Evolutionary conservation across 225 moss, liverwort and hornwort genomes (phyloP).

Genomic region (Marchantia paleacea): DNA sequence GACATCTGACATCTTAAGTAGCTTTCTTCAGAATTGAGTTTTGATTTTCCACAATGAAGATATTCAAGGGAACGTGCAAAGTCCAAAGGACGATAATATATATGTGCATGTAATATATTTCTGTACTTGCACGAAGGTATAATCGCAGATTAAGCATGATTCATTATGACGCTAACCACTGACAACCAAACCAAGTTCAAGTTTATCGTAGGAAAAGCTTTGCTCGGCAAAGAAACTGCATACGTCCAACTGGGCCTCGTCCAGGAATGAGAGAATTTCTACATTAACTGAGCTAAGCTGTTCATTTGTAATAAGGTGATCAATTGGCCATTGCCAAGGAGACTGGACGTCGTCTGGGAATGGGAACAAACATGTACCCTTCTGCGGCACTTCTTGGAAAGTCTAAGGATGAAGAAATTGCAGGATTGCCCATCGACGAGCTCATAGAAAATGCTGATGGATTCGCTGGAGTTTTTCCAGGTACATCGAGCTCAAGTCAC

Average conservation of each 20-base stretch:
- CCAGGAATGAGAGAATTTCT: not conserved
- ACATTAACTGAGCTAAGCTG: not conserved
- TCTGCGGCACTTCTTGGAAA: slow-evolving; percentile 47
- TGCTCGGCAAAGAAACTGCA: no score
- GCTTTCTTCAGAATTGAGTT: not conserved
- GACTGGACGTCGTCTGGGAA: slow-evolving; percentile 50
- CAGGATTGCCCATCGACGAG: slow-evolving; percentile 44
- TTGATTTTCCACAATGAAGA: not conserved
- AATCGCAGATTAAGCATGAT: no score
- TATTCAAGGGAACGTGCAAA: not conserved
- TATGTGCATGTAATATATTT: no score
- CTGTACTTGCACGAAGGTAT: no score
- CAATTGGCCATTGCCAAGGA: slow-evolving; percentile 56
- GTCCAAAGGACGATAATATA: not conserved
- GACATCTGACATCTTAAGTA: not conserved
- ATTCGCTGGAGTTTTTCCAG: slow-evolving; percentile 55
- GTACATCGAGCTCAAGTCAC: not conserved
- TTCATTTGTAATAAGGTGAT: slow-evolving; percentile 25
- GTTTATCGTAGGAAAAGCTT: no score
- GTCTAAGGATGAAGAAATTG: slow-evolving; percentile 39
- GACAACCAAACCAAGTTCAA: no score
- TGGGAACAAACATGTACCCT: slow-evolving; percentile 56
- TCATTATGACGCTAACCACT: no score
- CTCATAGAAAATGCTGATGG: slow-evolving; percentile 59
- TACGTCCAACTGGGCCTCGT: no score